A percentile compares a stretch with the other conserved stretches of the same genome.
phyloP scores from a whole-genome alignment of 352 stramenopile genomes.

The Peronospora belbahrii region DNA sequence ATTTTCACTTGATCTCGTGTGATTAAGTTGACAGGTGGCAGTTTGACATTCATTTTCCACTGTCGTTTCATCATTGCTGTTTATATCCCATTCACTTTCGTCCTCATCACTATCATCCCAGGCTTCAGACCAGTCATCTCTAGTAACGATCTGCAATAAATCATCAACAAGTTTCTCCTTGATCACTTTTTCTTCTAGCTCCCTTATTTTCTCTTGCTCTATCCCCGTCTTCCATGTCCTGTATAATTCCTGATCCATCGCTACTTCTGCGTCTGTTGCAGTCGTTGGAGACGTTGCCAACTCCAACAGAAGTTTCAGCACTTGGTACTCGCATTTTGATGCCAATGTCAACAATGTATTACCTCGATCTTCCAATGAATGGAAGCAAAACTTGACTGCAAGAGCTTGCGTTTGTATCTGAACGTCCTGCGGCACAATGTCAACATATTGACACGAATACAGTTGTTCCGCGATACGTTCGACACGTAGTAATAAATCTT shows the following conservation, averaged over 20 bases:
- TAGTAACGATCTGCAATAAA: constrained; percentile 51
- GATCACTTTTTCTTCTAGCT: constrained; percentile 16
- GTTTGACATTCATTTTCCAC: neutral
- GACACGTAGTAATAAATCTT: constrained; percentile 28
- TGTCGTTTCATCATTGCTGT: constrained; percentile 8
- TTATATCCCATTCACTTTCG: constrained; percentile 22
- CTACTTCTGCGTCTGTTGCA: constrained; percentile 28
- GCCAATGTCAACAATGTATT: constrained; percentile 29
- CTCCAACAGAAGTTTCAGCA: constrained; percentile 57
- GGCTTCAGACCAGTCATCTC: constrained; percentile 61
- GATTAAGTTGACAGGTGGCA: constrained; percentile 3
- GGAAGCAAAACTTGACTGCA: constrained; percentile 45
- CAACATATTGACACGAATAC: constrained; percentile 44
- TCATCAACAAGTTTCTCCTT: constrained; percentile 40
- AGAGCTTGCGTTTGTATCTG: constrained; percentile 30
- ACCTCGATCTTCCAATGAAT: constrained; percentile 40
- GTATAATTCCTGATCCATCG: constrained; percentile 16
- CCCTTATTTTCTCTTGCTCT: constrained; percentile 13
- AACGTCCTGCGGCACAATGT: constrained; percentile 44
- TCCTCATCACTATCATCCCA: constrained; percentile 45
- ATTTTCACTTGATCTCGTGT: constrained; percentile 14
- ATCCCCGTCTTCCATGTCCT: constrained; percentile 17
- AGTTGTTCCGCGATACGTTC: constrained; percentile 47
- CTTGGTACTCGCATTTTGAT: constrained; percentile 29
- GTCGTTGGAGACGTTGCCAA: constrained; percentile 41